phyloP scores from a whole-genome alignment of 352 stramenopile genomes.

The Pythium dissimile region DNA sequence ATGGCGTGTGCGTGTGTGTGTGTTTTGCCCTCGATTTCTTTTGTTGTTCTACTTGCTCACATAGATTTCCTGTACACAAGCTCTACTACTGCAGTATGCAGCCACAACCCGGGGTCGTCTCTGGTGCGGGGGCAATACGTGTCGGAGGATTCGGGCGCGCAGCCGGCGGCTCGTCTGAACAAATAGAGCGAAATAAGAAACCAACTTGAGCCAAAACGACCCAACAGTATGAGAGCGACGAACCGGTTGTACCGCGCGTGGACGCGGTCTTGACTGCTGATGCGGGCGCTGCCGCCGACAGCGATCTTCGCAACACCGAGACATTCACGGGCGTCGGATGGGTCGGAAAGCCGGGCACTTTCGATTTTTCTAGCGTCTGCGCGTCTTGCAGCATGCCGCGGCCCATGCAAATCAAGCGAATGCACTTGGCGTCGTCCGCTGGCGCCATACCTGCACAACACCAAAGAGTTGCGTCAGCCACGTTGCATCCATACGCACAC shows the following conservation, averaged over 20 bases:
- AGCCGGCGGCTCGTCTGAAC: conserved; percentile 16
- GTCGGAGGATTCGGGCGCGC: conserved; percentile 16
- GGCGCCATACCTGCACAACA: conserved; percentile 38
- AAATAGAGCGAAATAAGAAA: background rate
- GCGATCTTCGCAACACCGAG: conserved; percentile 58
- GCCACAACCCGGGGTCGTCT: conserved; percentile 50
- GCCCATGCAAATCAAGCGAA: conserved; percentile 95
- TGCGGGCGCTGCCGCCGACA: conserved; percentile 1
- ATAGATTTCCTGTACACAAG: too few relatives aligned
- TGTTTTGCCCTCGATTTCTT: too few relatives aligned
- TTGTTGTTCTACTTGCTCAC: too few relatives aligned
- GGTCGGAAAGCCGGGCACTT: conserved; percentile 91
- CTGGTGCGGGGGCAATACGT: conserved; percentile 24
- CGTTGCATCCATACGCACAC: background rate
- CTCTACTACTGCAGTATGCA: conserved; percentile 58
- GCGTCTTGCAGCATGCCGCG: conserved; percentile 90
- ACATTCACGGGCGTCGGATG: conserved; percentile 96
- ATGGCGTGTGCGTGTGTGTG: background rate
- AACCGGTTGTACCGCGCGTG: conserved; percentile 6
- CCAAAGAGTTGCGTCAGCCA: background rate
- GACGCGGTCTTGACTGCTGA: conserved; percentile 9
- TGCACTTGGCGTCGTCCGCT: conserved; percentile 47
- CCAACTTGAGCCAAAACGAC: background rate
- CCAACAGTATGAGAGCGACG: background rate
- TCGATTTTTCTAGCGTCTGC: conserved; percentile 76